Evolutionary conservation across 352 stramenopile species (phyloP).

Genomic region (Phytophthora sojae): DNA sequence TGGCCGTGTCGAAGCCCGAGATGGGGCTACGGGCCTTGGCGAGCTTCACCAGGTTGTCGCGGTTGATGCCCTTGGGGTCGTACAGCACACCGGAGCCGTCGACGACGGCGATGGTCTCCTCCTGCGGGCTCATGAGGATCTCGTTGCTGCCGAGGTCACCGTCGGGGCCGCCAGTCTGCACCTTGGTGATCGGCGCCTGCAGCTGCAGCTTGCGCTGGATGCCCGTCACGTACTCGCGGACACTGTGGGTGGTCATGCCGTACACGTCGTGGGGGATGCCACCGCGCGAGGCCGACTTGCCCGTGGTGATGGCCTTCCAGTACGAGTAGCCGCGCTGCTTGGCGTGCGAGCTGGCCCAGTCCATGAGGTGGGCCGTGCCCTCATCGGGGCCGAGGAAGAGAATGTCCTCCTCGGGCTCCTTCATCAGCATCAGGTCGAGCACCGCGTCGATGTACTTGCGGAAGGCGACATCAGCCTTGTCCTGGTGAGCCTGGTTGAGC

Average conservation of each 20-base stretch:
- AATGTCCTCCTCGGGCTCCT: slow-evolving; percentile 95
- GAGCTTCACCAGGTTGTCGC: slow-evolving; percentile 92
- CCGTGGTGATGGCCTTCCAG: slow-evolving; percentile 96
- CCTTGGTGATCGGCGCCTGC: slow-evolving; percentile 94
- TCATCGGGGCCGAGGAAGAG: slow-evolving; percentile 98
- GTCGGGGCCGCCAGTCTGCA: slow-evolving; percentile 97
- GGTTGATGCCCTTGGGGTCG: slow-evolving; percentile 95
- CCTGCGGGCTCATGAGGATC: slow-evolving; percentile 96
- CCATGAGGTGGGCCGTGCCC: slow-evolving; percentile 97
- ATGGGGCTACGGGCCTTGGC: slow-evolving; percentile 91
- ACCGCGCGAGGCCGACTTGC: slow-evolving; percentile 93
- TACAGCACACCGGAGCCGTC: slow-evolving; percentile 95
- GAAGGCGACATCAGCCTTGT: slow-evolving; percentile 91
- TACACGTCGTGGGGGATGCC: slow-evolving; percentile 99
- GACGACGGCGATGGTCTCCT: slow-evolving; percentile 96
- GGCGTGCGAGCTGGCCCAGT: slow-evolving; percentile 95
- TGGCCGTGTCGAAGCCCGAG: slow-evolving; percentile 88
- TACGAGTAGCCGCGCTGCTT: slow-evolving; percentile 94
- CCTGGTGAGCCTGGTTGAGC: slow-evolving; percentile 92
- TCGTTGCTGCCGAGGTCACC: slow-evolving; percentile 98
- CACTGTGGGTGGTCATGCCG: slow-evolving; percentile 97
- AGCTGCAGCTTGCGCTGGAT: slow-evolving; percentile 93
- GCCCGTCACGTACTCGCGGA: slow-evolving; percentile 96
- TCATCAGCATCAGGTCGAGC: slow-evolving; percentile 96
- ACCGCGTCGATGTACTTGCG: slow-evolving; percentile 98